Evolutionary conservation across 1,139 yeast genomes (phyloP).

Genomic region (Oligophagozyma castellii): DNA sequence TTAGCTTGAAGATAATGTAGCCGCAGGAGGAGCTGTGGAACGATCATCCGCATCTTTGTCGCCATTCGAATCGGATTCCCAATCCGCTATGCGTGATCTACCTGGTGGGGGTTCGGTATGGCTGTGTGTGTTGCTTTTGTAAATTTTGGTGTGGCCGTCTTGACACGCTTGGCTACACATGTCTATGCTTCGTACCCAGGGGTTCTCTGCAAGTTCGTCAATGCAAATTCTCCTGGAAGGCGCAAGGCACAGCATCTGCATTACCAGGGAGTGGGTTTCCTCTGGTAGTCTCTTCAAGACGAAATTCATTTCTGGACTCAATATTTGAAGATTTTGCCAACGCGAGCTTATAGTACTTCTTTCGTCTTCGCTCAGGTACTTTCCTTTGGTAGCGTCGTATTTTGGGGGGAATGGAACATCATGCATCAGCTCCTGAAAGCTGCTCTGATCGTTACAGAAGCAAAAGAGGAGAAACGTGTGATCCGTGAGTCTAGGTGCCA

Average conservation of each 20-base stretch:
- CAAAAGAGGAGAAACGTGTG: conserved; percentile 52
- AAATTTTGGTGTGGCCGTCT: background rate
- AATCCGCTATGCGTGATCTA: conserved; percentile 1
- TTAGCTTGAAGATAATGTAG: too few relatives aligned
- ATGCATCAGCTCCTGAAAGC: too few relatives aligned
- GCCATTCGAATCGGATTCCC: too few relatives aligned
- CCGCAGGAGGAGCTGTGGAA: too few relatives aligned
- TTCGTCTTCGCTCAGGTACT: too few relatives aligned
- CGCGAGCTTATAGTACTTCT: too few relatives aligned
- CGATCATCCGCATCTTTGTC: too few relatives aligned
- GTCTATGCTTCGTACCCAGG: conserved; percentile 46
- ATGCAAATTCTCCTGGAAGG: conserved; percentile 65
- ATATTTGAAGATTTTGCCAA: too few relatives aligned
- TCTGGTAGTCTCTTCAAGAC: too few relatives aligned
- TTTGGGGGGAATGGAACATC: too few relatives aligned
- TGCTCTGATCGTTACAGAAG: conserved; percentile 6
- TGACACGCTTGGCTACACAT: conserved; percentile 30
- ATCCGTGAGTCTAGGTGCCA: conserved; percentile 72
- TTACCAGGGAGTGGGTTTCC: conserved; percentile 43
- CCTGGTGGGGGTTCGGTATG: conserved; percentile 1
- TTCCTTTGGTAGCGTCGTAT: too few relatives aligned
- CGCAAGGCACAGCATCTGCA: conserved; percentile 55
- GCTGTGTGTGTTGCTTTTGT: conserved; percentile 1
- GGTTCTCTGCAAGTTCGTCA: conserved; percentile 57
- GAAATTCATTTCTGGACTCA: too few relatives aligned